Base-by-base conservation (phyloP, 805 yeast species). In the Tetrapisispora fleetii region DNA sequence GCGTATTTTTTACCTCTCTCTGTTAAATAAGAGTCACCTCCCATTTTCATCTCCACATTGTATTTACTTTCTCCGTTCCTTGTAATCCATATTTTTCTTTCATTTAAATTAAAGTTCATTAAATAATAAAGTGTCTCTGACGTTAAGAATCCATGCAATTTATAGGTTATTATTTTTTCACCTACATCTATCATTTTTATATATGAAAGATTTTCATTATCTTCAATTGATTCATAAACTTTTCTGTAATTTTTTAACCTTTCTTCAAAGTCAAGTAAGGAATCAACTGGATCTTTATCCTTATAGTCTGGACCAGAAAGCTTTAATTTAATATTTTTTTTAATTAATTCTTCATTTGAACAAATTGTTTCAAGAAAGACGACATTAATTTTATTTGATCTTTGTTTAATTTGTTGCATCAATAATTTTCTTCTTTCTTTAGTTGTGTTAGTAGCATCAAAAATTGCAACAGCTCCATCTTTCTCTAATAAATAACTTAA, bases 181-280 rank as follows among this genome's bases (percentile, higher is more conserved):
- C 99, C 99, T 11, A 90, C 97, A 64, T 91, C 91, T 48, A 91
- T 88, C 95, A 91, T 89, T 65, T 91, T 89, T 54, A 90, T 85
- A 59, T 89, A 93, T 62, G 87, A 96, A 36, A 83, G 69, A 41
- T 73, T 70, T 56, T 84, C 91, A 21, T 72, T 76, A 43, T 85
- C 95, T 53, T 85, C 95, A 37, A 91, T 82, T 1, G 96, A 83
- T 64, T 93, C 89, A 66, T 91, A 91, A 1, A 90, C 96, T 63
- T 75, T 78, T 63, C 89, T 93, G 64, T 91, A 91, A 62, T 91
- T 91, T 37, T 72, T 68, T 52, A 91, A 74, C 50, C 99, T 76
- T 45, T 83, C 83, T 48, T 82, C 79, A 63, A 91, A 91, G 68
- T 91, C 99, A 43, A 71, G 73, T 24, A 91, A 64, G 0, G 98